A percentile compares a stretch with the other conserved stretches of the same genome.
Evolutionary conservation across 768 basidiomycete species (phyloP).

Genomic region (Terana coerulea): DNA sequence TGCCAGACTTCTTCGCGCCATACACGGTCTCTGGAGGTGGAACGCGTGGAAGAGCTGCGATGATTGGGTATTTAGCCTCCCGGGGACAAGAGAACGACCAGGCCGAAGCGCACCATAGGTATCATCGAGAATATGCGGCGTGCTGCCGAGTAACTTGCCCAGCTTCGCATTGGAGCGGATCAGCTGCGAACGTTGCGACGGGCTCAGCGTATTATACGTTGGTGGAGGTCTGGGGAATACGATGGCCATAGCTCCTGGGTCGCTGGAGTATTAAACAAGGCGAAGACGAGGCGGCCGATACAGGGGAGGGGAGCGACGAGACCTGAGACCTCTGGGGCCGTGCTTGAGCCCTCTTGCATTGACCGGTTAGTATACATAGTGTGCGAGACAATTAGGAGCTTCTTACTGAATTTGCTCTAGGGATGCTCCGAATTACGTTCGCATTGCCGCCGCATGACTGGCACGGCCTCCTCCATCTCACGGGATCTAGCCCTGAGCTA

Average conservation of each 20-base stretch:
- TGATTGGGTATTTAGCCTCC: neutral
- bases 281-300: neutral
- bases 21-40: too few relatives aligned
- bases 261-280: neutral
- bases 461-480: neutral
- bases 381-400: neutral
- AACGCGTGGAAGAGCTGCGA: neutral
- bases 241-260: constrained; percentile 11
- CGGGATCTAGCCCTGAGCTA: too few relatives aligned
- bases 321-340: neutral
- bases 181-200: constrained; percentile 50
- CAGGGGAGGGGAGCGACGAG: neutral
- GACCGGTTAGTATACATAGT: neutral
- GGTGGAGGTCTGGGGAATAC: constrained; percentile 45
- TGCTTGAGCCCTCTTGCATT: neutral
- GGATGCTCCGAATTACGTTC: too few relatives aligned
- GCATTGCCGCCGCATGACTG: neutral
- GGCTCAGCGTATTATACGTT: constrained; percentile 51
- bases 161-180: constrained; percentile 58
- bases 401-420: too few relatives aligned
- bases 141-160: constrained; percentile 51
- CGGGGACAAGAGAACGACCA: neutral
- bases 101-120: constrained; percentile 9
- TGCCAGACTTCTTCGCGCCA: too few relatives aligned
- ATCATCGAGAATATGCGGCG: constrained; percentile 53